Evolutionary conservation across 2,329 filamentous ascomycete species (phyloP).

Genomic region (Colletotrichum lentis): DNA sequence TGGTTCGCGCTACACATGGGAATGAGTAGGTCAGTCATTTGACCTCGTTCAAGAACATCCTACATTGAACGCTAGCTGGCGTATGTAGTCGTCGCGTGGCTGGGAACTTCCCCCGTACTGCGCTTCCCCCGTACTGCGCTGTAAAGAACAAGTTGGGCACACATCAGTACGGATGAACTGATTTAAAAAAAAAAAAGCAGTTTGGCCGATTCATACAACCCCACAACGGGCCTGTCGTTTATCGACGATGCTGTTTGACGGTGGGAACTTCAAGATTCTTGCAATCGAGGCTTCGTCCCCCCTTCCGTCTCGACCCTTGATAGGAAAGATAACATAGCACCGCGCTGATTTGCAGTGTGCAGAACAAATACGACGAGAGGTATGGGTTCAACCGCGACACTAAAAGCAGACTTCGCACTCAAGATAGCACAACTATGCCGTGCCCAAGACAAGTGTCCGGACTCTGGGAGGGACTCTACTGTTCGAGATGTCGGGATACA

Average conservation of each 20-base stretch:
- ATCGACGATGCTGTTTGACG: not conserved
- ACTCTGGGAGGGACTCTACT: not conserved
- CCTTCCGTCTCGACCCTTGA: not conserved
- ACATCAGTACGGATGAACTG: not conserved
- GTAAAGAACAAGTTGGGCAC: not conserved
- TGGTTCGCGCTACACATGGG: not conserved
- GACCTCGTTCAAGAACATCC: not conserved
- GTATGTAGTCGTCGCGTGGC: not conserved
- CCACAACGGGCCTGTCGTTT: not conserved
- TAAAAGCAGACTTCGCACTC: constrained; percentile 6
- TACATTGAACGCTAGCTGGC: constrained; percentile 2
- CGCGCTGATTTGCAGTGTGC: not conserved
- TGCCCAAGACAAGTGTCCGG: not conserved
- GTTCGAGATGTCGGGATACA: not conserved
- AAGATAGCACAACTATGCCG: constrained; percentile 4
- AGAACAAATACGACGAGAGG: not conserved
- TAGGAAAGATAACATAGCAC: not conserved
- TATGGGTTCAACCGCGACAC: constrained; percentile 2
- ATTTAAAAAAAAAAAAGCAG: not conserved
- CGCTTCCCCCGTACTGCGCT: not conserved
- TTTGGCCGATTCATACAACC: not conserved
- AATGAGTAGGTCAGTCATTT: constrained; percentile 5
- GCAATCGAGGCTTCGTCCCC: not conserved
- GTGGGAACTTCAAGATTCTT: not conserved
- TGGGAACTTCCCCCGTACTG: not conserved